Evolutionary conservation across 2,329 filamentous ascomycete species (phyloP), one percentile per base, ranked within the genome.

Genomic region (Periconia sp.): DNA sequence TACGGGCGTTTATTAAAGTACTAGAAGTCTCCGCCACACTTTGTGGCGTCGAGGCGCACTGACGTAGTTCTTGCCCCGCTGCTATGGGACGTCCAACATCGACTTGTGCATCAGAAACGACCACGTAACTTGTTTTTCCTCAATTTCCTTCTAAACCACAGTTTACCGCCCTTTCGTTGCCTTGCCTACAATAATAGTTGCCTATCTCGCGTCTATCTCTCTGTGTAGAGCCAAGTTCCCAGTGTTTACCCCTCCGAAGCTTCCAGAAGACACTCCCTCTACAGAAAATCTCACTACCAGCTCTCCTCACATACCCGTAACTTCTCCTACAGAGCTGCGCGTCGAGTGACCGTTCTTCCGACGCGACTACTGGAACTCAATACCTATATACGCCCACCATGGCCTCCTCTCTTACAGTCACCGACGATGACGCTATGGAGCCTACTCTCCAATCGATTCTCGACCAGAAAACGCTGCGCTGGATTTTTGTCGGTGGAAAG

Each of bases 401-500:
- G 46, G 33, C 46, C 17, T 41, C 17, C 33, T 37, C 46, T 18
- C 23, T 45, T 23, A 41, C 42, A 41, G 45, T 48, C 17, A 17
- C 41, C 55, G 87, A 90, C 55, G 87, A 90, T 76, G 88, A 89
- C 72, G 81, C 85, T 66, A 87, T 97, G 79, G 92, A 96, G 80
- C 92, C 94, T 45, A 91, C 90, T 49, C 90, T 99, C 69, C 90
- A 97, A 79, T 90, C 90, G 60, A 92, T 99, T 71, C 86, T 99
- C 68, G 91, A 96, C 80, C 94, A 99, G 77, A 91, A 92, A 76
- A 88, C 90, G 33, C 87, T 99, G 52, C 91, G 94, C 74, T 99
- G 94, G 94, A 96, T 99, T 77, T 99, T 99, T 70, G 94, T 99
- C 56, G 94, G 94, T 69, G 94, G 94, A 63, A 99, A 99, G 79